These are phyloP conservation scores for Thozetella sp. DNA, from an alignment of 495 filamentous ascomycete species.

Conservation along the genomic window DNA sequence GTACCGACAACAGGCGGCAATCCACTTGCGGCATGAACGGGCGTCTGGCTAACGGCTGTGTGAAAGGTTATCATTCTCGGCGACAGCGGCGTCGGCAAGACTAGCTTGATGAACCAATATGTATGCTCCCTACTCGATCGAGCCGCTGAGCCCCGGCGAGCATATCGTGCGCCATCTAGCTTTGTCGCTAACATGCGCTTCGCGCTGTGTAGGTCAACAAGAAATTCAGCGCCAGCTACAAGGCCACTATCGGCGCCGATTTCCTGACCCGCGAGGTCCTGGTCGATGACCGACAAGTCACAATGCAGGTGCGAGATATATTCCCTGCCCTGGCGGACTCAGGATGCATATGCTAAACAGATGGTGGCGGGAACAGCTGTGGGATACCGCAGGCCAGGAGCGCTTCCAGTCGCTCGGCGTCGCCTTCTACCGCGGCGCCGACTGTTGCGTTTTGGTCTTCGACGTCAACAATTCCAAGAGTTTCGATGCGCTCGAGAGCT, in stretches of 20 bases:
- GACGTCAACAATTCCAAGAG: slow-evolving; percentile 99
- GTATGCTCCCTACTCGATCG: slow-evolving; percentile 54
- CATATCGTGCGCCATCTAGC: slow-evolving; percentile 1
- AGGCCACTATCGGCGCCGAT: slow-evolving; percentile 98
- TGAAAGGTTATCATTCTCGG: slow-evolving; percentile 94
- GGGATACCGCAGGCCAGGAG: slow-evolving; percentile 98
- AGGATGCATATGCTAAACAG: slow-evolving; percentile 7
- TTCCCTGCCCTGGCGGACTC: background rate
- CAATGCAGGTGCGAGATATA: slow-evolving; percentile 81
- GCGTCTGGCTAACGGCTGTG: slow-evolving; percentile 2
- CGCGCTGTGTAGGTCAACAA: slow-evolving; percentile 83
- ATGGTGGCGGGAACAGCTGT: slow-evolving; percentile 62
- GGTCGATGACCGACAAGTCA: slow-evolving; percentile 95
- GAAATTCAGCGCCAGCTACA: slow-evolving; percentile 99
- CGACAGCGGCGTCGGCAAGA: slow-evolving; percentile 98
- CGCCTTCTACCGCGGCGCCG: slow-evolving; percentile 96
- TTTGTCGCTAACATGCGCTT: slow-evolving; percentile 7
- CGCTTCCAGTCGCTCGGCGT: slow-evolving; percentile 97
- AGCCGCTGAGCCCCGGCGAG: background rate
- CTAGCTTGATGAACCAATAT: slow-evolving; percentile 99
- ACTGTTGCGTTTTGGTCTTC: slow-evolving; percentile 98
- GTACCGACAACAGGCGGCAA: slow-evolving; percentile 43
- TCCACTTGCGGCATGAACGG: background rate
- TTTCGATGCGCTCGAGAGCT: slow-evolving; percentile 97
- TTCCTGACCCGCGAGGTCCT: slow-evolving; percentile 98